phyloP scores from a whole-genome alignment of 306 rosid genomes.

The Trifolium repens region DNA sequence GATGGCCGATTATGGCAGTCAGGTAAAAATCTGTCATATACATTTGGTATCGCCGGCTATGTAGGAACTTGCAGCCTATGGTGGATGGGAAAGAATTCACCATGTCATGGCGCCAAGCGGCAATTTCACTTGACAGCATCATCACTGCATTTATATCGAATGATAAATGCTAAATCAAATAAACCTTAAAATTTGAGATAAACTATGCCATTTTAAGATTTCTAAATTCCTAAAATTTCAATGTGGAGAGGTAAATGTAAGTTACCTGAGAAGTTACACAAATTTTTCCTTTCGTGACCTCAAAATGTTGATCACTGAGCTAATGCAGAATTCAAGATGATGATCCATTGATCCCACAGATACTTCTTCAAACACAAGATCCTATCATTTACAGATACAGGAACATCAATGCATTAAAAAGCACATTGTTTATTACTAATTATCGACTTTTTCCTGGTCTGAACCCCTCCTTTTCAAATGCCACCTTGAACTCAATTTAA shows the following conservation, averaged over 20 bases:
- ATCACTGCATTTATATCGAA: neutral
- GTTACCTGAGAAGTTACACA: neutral
- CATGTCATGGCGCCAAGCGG: neutral
- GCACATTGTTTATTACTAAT: neutral
- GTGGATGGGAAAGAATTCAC: neutral
- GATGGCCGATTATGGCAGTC: neutral
- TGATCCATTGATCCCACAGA: neutral
- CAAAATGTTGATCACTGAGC: neutral
- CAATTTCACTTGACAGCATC: constrained; percentile 4
- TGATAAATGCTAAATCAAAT: constrained; percentile 6
- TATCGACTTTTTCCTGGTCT: neutral
- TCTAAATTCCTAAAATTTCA: neutral
- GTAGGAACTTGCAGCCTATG: neutral
- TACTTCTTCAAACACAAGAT: neutral
- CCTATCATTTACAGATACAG: neutral
- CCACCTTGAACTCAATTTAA: neutral
- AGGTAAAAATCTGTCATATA: neutral
- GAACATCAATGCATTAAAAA: neutral
- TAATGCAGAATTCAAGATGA: neutral
- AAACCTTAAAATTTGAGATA: neutral
- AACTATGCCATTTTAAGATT: neutral
- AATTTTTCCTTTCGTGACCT: neutral
- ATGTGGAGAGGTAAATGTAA: neutral
- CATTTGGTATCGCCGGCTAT: neutral
- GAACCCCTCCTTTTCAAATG: constrained; percentile 4